Conservation (phyloP, 208 protist species). For the Acanthamoeba divionensis region DNA sequence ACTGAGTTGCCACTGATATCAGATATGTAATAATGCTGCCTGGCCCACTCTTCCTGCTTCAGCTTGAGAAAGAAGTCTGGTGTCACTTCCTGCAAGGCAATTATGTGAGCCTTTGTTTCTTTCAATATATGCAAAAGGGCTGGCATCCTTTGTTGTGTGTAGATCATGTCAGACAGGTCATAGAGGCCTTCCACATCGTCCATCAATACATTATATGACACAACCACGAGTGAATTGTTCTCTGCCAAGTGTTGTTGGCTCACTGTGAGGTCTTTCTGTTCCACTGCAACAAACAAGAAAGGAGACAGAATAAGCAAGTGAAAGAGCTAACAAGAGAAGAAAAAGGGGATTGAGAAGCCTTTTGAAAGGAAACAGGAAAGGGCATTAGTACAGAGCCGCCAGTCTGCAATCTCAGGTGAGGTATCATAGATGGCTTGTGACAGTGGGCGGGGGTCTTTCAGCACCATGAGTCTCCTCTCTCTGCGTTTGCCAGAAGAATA, state of each 20-base stretch:
- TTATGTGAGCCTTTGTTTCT: not conserved
- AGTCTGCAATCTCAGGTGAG: not conserved
- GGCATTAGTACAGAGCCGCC: not conserved
- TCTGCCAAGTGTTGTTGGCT: not conserved
- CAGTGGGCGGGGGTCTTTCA: not conserved
- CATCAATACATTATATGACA: constrained; percentile 18
- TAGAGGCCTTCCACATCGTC: not conserved
- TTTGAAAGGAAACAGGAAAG: too few relatives aligned
- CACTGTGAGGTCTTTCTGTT: not conserved
- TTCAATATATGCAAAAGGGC: not conserved
- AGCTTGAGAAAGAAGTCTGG: not conserved
- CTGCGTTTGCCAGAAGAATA: not conserved
- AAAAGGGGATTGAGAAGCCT: not conserved
- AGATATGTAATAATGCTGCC: not conserved
- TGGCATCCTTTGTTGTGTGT: not conserved
- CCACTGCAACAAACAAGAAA: not conserved
- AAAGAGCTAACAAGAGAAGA: not conserved
- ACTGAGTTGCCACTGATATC: not conserved
- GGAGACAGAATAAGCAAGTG: not conserved
- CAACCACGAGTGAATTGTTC: not conserved
- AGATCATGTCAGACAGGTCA: not conserved
- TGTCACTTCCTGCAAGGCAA: not conserved
- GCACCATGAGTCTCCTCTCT: not conserved
- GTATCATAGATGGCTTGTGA: not conserved
- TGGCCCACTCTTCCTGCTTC: not conserved